Evolutionary conservation across 371 early-diverging fungal genomes (phyloP).

Genomic region (Rhizopus stolonifer): DNA sequence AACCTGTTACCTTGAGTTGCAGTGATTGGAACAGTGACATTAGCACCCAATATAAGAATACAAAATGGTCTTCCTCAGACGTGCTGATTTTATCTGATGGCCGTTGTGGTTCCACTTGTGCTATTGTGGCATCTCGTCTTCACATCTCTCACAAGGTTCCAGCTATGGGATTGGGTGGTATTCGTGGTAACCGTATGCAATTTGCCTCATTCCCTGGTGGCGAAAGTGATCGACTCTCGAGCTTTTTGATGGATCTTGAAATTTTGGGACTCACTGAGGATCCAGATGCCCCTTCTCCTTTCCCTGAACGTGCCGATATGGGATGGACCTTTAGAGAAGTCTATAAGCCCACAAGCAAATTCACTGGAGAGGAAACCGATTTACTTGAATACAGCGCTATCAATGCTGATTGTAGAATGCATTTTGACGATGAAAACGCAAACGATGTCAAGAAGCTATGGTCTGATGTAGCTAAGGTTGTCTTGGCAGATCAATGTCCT

Average conservation of each 20-base stretch:
- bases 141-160: conserved; percentile 47
- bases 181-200: conserved; percentile 55
- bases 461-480: conserved; percentile 39
- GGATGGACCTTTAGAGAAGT: conserved; percentile 56
- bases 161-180: conserved; percentile 54
- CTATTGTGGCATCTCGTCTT: conserved; percentile 54
- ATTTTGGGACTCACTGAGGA: conserved; percentile 33
- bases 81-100: conserved; percentile 47
- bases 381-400: conserved; percentile 48
- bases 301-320: conserved; percentile 54
- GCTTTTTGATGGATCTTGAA: conserved; percentile 47
- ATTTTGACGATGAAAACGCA: conserved; percentile 47
- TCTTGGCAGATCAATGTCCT: conserved; percentile 41
- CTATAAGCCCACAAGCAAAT: conserved; percentile 30
- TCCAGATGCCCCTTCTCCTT: conserved; percentile 46
- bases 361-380: conserved; percentile 30
- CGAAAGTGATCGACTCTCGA: conserved; percentile 49
- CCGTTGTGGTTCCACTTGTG: conserved; percentile 54
- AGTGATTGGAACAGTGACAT: conserved; percentile 23
- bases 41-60: conserved; percentile 25
- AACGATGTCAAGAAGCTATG: conserved; percentile 30
- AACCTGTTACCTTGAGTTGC: conserved; percentile 34
- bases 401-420: conserved; percentile 49
- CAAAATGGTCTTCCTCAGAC: conserved; percentile 39
- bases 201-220: conserved; percentile 56